A percentile compares a stretch with the other conserved stretches of the same genome.
phyloP scores from a whole-genome alignment of 768 basidiomycete species.

The Xerocomellus dryophilus region DNA sequence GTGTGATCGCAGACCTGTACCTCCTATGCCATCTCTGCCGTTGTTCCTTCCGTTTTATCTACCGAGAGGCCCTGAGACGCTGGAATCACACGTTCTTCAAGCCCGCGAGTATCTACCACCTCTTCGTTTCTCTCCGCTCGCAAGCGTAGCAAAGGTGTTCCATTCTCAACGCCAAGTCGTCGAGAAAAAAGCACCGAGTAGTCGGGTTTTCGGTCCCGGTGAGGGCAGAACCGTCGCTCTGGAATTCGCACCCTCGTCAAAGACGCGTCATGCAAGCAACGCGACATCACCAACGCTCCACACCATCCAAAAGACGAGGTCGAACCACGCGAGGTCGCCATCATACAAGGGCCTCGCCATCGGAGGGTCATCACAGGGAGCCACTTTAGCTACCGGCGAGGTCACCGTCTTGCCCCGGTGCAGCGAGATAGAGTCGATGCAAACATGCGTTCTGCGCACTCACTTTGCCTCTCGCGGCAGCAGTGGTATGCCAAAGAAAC shows the following conservation, averaged over 20 bases:
- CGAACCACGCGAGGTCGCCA: constrained; percentile 9
- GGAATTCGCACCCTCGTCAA: neutral
- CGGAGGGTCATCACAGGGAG: constrained; percentile 1
- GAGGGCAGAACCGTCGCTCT: neutral
- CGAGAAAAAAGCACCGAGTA: neutral
- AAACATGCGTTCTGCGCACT: neutral
- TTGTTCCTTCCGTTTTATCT: constrained; percentile 9
- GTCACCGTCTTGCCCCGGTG: neutral
- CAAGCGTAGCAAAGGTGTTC: constrained; percentile 6
- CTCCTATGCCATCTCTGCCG: constrained; percentile 25
- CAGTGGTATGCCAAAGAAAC: neutral
- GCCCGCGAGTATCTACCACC: constrained; percentile 12
- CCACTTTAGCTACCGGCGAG: neutral
- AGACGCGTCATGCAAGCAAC: neutral
- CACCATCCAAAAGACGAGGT: constrained; percentile 1
- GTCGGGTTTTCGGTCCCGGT: neutral
- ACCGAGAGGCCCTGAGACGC: neutral
- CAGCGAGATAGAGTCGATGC: neutral
- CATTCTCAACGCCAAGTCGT: neutral
- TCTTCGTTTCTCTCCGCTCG: constrained; percentile 22
- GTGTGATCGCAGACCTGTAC: constrained; percentile 13
- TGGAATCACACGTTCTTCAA: neutral
- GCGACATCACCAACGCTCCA: neutral
- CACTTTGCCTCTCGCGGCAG: neutral
- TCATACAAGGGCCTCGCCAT: constrained; percentile 12